Base-by-base conservation (phyloP, 805 yeast genomes). In the Cyberlindnera lachancei region DNA sequence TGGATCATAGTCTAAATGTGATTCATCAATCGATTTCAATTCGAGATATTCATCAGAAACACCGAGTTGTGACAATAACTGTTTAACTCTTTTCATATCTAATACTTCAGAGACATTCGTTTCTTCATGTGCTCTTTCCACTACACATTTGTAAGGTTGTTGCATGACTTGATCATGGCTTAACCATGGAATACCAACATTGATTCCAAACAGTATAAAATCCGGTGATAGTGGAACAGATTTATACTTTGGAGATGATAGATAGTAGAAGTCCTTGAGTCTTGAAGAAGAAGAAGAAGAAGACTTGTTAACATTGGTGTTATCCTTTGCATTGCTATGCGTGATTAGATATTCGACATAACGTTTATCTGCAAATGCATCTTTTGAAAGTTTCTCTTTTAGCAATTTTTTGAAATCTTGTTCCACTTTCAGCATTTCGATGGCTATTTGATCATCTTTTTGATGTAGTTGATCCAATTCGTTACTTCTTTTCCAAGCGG, bases 321-420 rank as follows among this genome's bases (percentile, higher is more conserved):
- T 23, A 3, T 27, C 24, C 6, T 34, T 28, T 15, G 36, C 35
- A 2, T 15, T 4, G 13, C 25, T 32, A n/a, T n/a, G n/a, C n/a
- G n/a, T n/a, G n/a, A n/a, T n/a, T 20, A 40, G 4, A 16, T 31
- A 36, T 2, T 36, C 30, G 7, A 40, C 27, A 18, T 30, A 40
- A 6, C 10, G 11, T 9, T 17, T 25, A 27, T 40, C 34, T 21
- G 25, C 24, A 6, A 27, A 27, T 2, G 37, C 44, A 14, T 20
- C 13, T 8, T 15, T 18, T 12, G 36, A 31, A 22, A 40, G 27
- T 11, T 11, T 27, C 18, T 23, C 11, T 15, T 23, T n/a, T 23
- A 36, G 18, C 34, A 26, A 30, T 11, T 32, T 18, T n/a, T 27
- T 26, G 20, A 40, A 40, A 8, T 30, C 29, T 12, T 40, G 41